Evolutionary conservation across 192 early-diverging fungal species (phyloP), one percentile per base, ranked within the genome.

Genomic region (Backusella mclennaniae): DNA sequence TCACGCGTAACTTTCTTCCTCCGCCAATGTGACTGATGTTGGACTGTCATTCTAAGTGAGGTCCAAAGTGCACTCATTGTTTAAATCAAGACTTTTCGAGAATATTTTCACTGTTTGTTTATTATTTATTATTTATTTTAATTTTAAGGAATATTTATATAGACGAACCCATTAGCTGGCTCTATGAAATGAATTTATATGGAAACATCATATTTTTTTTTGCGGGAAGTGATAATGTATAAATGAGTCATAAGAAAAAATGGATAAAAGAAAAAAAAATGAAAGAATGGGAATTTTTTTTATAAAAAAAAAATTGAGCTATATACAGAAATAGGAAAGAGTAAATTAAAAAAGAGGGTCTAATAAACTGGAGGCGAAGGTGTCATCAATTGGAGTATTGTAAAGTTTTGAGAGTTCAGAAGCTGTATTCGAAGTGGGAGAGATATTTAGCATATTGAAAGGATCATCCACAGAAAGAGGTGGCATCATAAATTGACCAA

Each of bases 401-500:
- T 67, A 67, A 23, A 66, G 19, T 31, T 75, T 53, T 17, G 59
- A 46, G 19, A 67, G 29, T 26, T 66, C 36, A 23, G 17, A 26
- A 67, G 74, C 46, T 44, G 72, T 35, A 26, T 36, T 29, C 3
- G 49, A 36, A 59, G 71, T 33, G 11, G 70, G 42, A 23, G 44
- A 9, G n/a, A 44, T 73, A 36, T 59, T 63, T 17, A 75, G 9
- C 44, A 71, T 44, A 71, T 71, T 46, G 38, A 75, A 75, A n/a
- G 74, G 41, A 42, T 75, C 74, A 46, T 75, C 74, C 35, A 66
- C 41, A 17, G 38, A 69, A 19, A 59, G 33, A 33, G 72, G 46
- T 19, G 74, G 74, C 63, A 75, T 21, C 63, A 75, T 75, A 31
- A 75, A 75, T 66, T 63, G 41, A 67, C 67, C 74, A 67, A 66